Conservation (phyloP, 1,139 yeast genomes). For the Scheffersomyces quercinus region DNA sequence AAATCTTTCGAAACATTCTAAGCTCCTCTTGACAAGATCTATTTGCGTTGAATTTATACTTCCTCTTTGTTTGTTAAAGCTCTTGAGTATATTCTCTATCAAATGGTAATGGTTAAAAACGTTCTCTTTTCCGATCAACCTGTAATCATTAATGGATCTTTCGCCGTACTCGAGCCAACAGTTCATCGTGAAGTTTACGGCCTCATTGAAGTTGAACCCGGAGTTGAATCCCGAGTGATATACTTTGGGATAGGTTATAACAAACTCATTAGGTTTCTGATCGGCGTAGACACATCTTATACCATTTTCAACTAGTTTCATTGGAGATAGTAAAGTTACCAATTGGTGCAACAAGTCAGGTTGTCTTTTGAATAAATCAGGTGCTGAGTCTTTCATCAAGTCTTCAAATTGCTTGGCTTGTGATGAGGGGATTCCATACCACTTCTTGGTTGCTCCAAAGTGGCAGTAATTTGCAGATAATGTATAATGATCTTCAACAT, state of each 20-base stretch:
- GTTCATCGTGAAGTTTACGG: slow-evolving; percentile 74
- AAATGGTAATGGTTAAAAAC: slow-evolving; percentile 52
- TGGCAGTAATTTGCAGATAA: slow-evolving; percentile 78
- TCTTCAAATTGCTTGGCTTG: slow-evolving; percentile 56
- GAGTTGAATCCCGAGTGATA: slow-evolving; percentile 81
- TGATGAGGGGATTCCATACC: slow-evolving; percentile 74
- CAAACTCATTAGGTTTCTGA: slow-evolving; percentile 79
- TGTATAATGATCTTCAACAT: slow-evolving; percentile 80
- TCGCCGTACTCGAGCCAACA: slow-evolving; percentile 70
- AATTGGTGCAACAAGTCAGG: slow-evolving; percentile 89
- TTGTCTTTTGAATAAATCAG: slow-evolving; percentile 81
- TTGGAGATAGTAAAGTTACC: slow-evolving; percentile 77
- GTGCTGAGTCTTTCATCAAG: slow-evolving; percentile 60
- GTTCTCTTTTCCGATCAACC: slow-evolving; percentile 53
- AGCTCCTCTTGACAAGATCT: slow-evolving; percentile 24
- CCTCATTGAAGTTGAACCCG: slow-evolving; percentile 78
- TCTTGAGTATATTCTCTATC: slow-evolving; percentile 37
- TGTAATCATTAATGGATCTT: slow-evolving; percentile 57
- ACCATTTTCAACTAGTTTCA: slow-evolving; percentile 48
- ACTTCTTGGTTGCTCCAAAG: slow-evolving; percentile 70
- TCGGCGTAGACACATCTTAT: slow-evolving; percentile 70
- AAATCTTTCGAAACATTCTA: slow-evolving; percentile 27
- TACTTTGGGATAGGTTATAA: slow-evolving; percentile 73
- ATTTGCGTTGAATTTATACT: slow-evolving; percentile 4
- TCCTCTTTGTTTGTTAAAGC: slow-evolving; percentile 13